Evolutionary conservation across 495 filamentous ascomycete species (phyloP), one percentile per base, ranked within the genome.

Genomic region (Cairneyella variabilis): DNA sequence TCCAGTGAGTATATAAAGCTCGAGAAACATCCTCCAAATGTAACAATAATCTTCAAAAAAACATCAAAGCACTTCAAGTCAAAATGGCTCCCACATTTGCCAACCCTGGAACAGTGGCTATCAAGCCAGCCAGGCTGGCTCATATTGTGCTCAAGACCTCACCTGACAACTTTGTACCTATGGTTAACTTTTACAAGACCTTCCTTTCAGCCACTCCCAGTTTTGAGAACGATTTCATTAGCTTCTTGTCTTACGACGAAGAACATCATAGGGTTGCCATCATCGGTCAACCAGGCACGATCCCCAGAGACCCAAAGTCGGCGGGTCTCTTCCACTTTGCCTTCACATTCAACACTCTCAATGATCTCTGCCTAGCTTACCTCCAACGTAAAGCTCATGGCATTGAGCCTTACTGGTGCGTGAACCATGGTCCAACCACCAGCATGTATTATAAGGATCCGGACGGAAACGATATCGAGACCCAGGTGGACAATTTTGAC

Each of bases 181-280:
- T 73, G 65, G 11, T 60, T 14, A 54, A 52, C 14, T 73, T 65
- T 49, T 73, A 71, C 61, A 64, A 63, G 46, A 57, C 43, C n/a
- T 64, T 73, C 51, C 58, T 73, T 9, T 64, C 64, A 12, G 71
- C 65, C 5, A 52, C 54, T 14, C 56, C 55, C 4, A 51, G 48
- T 22, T 38, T 25, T 18, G 40, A 41, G 22, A 58, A 50, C n/a
- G 41, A 54, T 10, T 14, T 22, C 0, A 22, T 72, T 22, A 32
- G 65, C 4, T 77, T 75, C 60, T 51, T 77, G 16, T 55, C 60
- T 3, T 77, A 71, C 56, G 74, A 77, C 51, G 64, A 71, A 1
- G 71, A 76, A 51, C 74, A 77, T 48, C 74, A 77, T 54, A 72
- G 74, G 7, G 61, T 77, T 23, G 74, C 69, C 1, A 59, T 77